Base-by-base conservation (phyloP, 2,329 filamentous ascomycete species). In the Alternaria angustiovoidea region DNA sequence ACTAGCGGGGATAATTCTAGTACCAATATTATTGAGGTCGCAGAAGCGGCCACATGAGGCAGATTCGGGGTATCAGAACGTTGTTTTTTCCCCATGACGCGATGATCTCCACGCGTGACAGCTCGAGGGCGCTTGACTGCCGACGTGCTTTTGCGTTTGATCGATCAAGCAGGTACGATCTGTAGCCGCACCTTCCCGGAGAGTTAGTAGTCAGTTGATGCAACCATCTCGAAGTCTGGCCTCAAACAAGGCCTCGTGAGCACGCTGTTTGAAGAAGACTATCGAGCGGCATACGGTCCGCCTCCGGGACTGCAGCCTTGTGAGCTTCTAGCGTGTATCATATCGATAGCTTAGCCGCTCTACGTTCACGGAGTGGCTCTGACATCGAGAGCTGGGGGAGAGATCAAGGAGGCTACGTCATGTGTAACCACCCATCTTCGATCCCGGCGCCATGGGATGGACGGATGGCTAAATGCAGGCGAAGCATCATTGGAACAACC, bases 321-420 rank as follows among this genome's bases (percentile, higher is more conserved):
- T 11, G 46, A 48, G 26, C 24, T 36, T 39, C 18, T 43, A 42
- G 48, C 41, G 42, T 39, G 55, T 44, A 34, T 54, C 55, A 54
- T 34, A 54, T 32, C 18, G 34, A 58, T 38, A 28, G 55, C 41
- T 26, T 24, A 48, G 18, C 30, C 46, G 46, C 30, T 48, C 46
- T 16, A 12, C 46, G 46, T 34, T 36, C 46, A 36, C 46, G 46
- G 46, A 34, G 20, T 48, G 30, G 46, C 46, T 48, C 46, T 36
- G 26, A 34, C 46, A 46, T 54, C 20, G 41, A 30, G 41, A 47
- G 32, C 43, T 39, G 18, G 18, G 51, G 41, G 52, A 30, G 30
- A 32, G 34, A 55, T 51, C 39, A 36, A 30, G 24, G 24, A 22
- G 52, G 12, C 39, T 44, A 60, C 53, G 57, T 60, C 57, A 60